Evolutionary conservation across 1,139 yeast genomes (phyloP).

Genomic region (Nadsonia commutata): DNA sequence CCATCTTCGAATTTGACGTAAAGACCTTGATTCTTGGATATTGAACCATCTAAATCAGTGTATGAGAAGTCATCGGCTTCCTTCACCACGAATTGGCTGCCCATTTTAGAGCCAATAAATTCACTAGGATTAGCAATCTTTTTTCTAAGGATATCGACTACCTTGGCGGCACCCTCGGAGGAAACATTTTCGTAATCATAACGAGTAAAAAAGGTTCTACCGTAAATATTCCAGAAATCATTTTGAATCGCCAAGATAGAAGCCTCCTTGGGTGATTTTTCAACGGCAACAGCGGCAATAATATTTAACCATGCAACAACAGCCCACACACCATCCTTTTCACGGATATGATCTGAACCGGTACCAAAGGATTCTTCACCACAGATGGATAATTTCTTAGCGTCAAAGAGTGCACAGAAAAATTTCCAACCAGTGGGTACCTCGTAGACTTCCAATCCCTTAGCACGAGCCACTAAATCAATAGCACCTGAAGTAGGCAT

Average conservation of each 20-base stretch:
- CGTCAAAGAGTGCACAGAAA: slow-evolving; percentile 89
- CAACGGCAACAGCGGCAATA: slow-evolving; percentile 56
- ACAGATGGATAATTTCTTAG: slow-evolving; percentile 83
- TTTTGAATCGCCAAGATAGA: slow-evolving; percentile 70
- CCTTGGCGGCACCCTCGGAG: slow-evolving; percentile 57
- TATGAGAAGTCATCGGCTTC: slow-evolving; percentile 85
- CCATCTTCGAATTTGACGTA: slow-evolving; percentile 74
- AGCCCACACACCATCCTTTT: slow-evolving; percentile 98
- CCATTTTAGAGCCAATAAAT: slow-evolving; percentile 34
- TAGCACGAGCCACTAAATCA: slow-evolving; percentile 74
- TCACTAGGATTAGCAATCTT: slow-evolving; percentile 27
- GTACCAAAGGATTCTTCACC: slow-evolving; percentile 98
- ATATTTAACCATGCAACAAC: slow-evolving; percentile 94
- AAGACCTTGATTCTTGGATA: slow-evolving; percentile 83
- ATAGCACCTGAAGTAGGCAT: slow-evolving; percentile 97
- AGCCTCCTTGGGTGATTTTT: slow-evolving; percentile 33
- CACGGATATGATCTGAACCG: slow-evolving; percentile 93
- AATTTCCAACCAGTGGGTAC: slow-evolving; percentile 99
- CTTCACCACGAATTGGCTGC: slow-evolving; percentile 36
- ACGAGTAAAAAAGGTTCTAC: slow-evolving; percentile 95
- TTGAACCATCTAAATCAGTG: slow-evolving; percentile 89
- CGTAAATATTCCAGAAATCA: slow-evolving; percentile 83
- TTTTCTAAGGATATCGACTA: slow-evolving; percentile 43
- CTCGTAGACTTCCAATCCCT: slow-evolving; percentile 68
- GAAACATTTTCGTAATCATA: slow-evolving; percentile 83